A percentile compares a stretch with the other conserved stretches of the same genome.
phyloP scores from a whole-genome alignment of 495 filamentous ascomycete species.

The Lasiosphaeria miniovina region DNA sequence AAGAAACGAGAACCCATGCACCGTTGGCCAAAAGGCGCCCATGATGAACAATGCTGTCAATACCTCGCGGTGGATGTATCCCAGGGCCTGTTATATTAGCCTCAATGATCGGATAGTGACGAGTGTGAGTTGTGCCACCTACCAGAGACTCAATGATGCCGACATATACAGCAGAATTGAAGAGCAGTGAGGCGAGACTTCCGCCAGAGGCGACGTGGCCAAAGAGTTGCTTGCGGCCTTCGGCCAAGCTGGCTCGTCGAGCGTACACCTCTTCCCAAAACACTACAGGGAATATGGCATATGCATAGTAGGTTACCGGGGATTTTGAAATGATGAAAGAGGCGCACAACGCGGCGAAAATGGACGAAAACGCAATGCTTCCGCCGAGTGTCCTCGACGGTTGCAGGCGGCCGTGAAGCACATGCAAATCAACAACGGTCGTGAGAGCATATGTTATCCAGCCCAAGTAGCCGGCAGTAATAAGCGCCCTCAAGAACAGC shows the following conservation, averaged over 20 bases:
- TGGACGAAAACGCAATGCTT: constrained; percentile 66
- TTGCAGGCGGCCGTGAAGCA: constrained; percentile 69
- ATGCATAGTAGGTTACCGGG: constrained; percentile 84
- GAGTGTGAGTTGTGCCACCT: constrained; percentile 37
- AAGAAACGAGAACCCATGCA: constrained; percentile 72
- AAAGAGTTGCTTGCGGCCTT: constrained; percentile 68
- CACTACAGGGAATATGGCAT: constrained; percentile 83
- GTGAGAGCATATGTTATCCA: constrained; percentile 96
- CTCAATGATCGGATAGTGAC: not conserved
- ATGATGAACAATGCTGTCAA: constrained; percentile 76
- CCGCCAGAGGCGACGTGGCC: constrained; percentile 59
- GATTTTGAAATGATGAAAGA: constrained; percentile 76
- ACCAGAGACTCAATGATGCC: constrained; percentile 80
- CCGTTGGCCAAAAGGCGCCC: constrained; percentile 72
- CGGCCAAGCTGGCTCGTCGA: constrained; percentile 62
- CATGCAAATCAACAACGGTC: constrained; percentile 85
- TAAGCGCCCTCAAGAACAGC: constrained; percentile 92
- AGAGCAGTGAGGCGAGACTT: constrained; percentile 51
- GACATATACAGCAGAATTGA: constrained; percentile 65
- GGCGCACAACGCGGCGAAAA: constrained; percentile 72
- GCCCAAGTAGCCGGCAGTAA: constrained; percentile 90
- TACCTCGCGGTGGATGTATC: constrained; percentile 88
- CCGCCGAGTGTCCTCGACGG: constrained; percentile 62
- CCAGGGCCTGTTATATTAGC: constrained; percentile 49
- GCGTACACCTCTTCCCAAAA: constrained; percentile 98